Evolutionary conservation across 2,329 filamentous ascomycete species (phyloP), one percentile per base, ranked within the genome.

Genomic region (Pyrenophora seminiperda): DNA sequence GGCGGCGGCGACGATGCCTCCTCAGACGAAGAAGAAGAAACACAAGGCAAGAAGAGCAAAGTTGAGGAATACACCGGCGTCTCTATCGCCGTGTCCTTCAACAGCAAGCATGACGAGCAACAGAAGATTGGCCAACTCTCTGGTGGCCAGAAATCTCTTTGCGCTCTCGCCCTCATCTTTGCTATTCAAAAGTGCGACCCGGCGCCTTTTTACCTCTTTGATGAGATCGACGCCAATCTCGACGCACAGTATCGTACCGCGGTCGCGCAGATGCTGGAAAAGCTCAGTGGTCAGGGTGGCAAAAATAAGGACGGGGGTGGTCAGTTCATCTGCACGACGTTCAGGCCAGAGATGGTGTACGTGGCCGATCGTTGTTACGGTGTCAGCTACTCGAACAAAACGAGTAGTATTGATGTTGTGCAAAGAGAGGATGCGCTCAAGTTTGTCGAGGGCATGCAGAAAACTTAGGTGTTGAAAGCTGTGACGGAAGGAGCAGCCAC

Each of bases 311-410:
- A 73, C 14, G 77, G 77, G 57, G 78, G 79, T 29, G 86, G 86
- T 0, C 87, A 99, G 73, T 99, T 99, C 71, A 99, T 99, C 74
- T 97, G 94, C 81, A 99, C 94, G 3, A 99, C 94, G 2, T 99
- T 99, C 84, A 83, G 94, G 50, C 94, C 94, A 1, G 94, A 99
- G 76, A 97, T 99, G 81, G 83, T 99, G 57, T 84, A 89, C 54
- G 91, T 97, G 15, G 94, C 94, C 3, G 92, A 97, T 78, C 96
- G 96, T 78, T 97, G 93, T 76, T 99, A 99, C 73, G 94, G 94
- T 54, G 94, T 99, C 42, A 91, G 90, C 42, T 97, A 93, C 75
- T 63, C 81, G 59, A 93, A 92, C 74, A 97, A 97, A 82, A 95
- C 92, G 59, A 96, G 90, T 77, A 90, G 86, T 31, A 96, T 99